Evolutionary conservation across 306 rosid genomes (phyloP), one percentile per base, ranked within the genome.

Genomic region (Pterocarpus santalinus): DNA sequence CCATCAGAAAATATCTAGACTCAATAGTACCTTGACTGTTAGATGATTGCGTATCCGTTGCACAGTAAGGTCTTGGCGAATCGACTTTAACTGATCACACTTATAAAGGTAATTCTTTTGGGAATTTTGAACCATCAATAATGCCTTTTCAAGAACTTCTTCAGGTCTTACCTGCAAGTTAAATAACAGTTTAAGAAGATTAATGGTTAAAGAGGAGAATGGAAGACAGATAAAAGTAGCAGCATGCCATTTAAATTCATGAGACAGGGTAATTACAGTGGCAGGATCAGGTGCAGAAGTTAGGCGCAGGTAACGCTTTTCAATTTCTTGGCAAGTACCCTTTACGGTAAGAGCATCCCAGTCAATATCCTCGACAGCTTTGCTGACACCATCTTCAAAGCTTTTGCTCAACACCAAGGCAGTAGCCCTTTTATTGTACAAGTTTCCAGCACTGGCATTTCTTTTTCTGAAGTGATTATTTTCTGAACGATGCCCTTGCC

Each of bases 331-430:
- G 90, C 98, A 96, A 30, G 97, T 92, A 83, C 99, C 99, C 91
- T 93, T 96, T 53, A 96, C 96, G 73, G 97, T 96, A 79, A 96
- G 94, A 77, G 99, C 88, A 88, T 96, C 99, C 99, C 99, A 96
- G 83, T 96, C 98, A 85, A 96, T 93, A 84, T 96, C 99, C 86
- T 96, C 99, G 79, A 96, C 99, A 80, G 99, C 99, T 85, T 90
- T 86, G 86, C 82, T 83, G 67, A 86, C 88, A 84, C 90, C 91
- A 57, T 93, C 89, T 78, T 96, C 99, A 83, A 93, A 85, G 77
- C 43, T 87, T 83, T 89, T 91, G 87, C 93, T 94, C 35, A 93
- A 86, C 44, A 87, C 92, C 89, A 93, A 46, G 22, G 96, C 98
- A 82, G 81, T 90, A 56, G 97, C 91, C 89, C 94, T 93, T 87